Base-by-base conservation (phyloP, 306 rosid genomes). In the Prinsepia uniflora region DNA sequence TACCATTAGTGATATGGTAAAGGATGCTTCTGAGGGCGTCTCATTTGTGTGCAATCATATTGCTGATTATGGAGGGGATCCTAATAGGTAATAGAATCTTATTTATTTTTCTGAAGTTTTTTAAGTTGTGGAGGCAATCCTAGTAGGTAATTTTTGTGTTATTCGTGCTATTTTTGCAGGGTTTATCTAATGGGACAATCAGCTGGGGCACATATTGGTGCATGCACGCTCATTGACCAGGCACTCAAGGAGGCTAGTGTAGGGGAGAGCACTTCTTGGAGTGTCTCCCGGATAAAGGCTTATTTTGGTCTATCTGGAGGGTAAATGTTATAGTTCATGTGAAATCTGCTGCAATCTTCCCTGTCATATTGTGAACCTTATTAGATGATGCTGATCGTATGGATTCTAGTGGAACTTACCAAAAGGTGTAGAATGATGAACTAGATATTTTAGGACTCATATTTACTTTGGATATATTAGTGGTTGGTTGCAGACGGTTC, bases 231-330 rank as follows among this genome's bases (percentile, higher is more conserved):
- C 1, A 49, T 93, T 61, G 92, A 85, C 80, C 97, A 88, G 77
- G 98, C 94, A 83, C 88, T 90, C 77, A 93, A 87, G 81, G 96
- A 93, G 82, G 92, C 86, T 24, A 89, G 92, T 72, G 97, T 88
- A 86, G 96, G 94, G 81, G 96, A 85, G 76, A 83, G 78, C 74
- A 75, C 77, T 66, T 78, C 89, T 73, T 93, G 98, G 98, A 82
- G 96, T 84, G 85, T 86, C 65, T 90, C 96, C 61, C 91, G 84
- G 80, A 87, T 93, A 76, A 85, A 88, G 80, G 86, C 94, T 64
- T 90, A 88, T 81, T 93, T 90, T 65, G 98, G 98, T 76, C 82
- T 94, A 72, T 94, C 98, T 60, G 98, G 98, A 86, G 98, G 95
- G 98, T 90, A 83, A 79, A 74, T 75, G 48, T 75, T 65, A 22